Evolutionary conservation across 2,329 filamentous ascomycete species (phyloP), one percentile per base, ranked within the genome.

Genomic region (Sphaerulina musiva): DNA sequence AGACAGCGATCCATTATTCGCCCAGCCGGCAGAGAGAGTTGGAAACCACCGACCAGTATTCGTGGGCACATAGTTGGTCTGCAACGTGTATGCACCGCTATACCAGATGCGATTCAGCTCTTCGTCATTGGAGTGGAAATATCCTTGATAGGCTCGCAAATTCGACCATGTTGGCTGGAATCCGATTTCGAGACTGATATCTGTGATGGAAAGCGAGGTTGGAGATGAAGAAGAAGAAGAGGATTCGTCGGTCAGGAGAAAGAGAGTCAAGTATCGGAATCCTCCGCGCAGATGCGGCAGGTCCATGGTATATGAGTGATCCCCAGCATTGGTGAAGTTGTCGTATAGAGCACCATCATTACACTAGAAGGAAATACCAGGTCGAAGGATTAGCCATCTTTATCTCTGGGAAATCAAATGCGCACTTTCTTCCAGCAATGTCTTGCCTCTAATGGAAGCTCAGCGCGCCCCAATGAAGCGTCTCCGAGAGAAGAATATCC

Each of bases 31-130:
- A 17, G 45, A 34, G 9, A 62, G n/a, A 14, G 56, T 55, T 5
- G 60, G 60, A 29, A 65, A 51, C 57, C 56, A 68, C 14, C 66
- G 65, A 41, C 68, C 70, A 51, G 65, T 70, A 40, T 69, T 63
- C 14, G 59, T 63, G 0, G 70, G 69, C 1, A 68, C 68, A 4
- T 63, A 63, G 34, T 71, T 71, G 1, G 69, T 71, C 32, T 73
- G 71, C 10, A 71, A 49, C 0, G 70, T 73, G 53, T 72, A 73
- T 11, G 70, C 71, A n/a, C 70, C 79, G 40, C 73, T 75, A 57
- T 82, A 82, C 79, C 79, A 81, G 46, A 80, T 78, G 6, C 73
- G 71, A 62, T 82, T 81, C 48, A 83, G 71, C 9, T 79, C 62
- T 34, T 77, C 72, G 36, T 68, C 66, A n/a, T 60, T 61, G 11